phyloP scores from a whole-genome alignment of 1,139 yeast species.

The Suhomyces atakaporum region DNA sequence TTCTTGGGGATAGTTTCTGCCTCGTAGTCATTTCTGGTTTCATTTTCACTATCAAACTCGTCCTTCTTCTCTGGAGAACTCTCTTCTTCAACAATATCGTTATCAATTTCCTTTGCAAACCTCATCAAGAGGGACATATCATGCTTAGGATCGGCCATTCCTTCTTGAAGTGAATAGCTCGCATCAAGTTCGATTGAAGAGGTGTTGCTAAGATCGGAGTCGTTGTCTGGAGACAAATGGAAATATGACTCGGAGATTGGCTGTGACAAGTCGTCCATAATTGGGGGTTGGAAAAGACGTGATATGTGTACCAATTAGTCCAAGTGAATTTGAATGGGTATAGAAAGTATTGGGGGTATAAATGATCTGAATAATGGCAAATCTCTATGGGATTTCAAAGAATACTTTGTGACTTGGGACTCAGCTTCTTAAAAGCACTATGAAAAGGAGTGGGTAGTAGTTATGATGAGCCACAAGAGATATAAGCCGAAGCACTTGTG shows the following conservation, averaged over 20 bases:
- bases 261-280: constrained; percentile 20
- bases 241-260: constrained; percentile 33
- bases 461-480: background rate
- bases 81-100: constrained; percentile 4
- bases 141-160: constrained; percentile 7
- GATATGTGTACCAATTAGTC: too few species aligned
- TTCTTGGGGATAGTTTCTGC: too few species aligned
- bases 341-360: too few species aligned
- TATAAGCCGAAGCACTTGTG: background rate
- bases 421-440: too few species aligned
- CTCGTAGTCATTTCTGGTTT: constrained; percentile 6
- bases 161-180: constrained; percentile 7
- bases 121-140: constrained; percentile 21
- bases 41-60: constrained; percentile 5
- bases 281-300: background rate
- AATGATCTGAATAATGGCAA: too few species aligned
- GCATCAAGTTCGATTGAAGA: constrained; percentile 17
- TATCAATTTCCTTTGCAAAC: constrained; percentile 24
- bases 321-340: too few species aligned
- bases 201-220: constrained; percentile 17
- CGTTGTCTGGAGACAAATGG: constrained; percentile 31
- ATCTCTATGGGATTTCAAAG: too few species aligned
- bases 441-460: too few species aligned
- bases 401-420: too few species aligned
- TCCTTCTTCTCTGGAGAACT: constrained; percentile 2